Evolutionary conservation across 495 filamentous ascomycete species (phyloP).

Genomic region (Hamigera avellanea): DNA sequence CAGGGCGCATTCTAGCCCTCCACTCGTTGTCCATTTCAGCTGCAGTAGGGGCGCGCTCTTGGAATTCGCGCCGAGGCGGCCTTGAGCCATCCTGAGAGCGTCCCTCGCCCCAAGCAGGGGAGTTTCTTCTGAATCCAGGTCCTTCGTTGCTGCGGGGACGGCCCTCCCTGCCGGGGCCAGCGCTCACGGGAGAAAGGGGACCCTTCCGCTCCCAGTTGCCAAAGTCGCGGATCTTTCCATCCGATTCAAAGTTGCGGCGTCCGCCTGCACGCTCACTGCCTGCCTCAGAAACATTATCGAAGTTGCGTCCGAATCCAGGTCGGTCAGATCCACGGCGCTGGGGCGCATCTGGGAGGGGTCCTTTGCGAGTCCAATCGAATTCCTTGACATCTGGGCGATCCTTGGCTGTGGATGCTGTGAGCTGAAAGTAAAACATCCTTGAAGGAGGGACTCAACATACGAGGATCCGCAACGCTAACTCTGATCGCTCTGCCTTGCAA

Average conservation of each 20-base stretch:
- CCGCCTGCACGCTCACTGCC: conserved; percentile 39
- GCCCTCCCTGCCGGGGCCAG: conserved; percentile 49
- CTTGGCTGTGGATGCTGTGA: conserved; percentile 50
- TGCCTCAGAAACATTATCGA: conserved; percentile 40
- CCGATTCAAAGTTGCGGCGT: conserved; percentile 48
- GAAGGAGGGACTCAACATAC: conserved; percentile 41
- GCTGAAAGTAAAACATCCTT: conserved; percentile 8
- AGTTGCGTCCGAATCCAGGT: conserved; percentile 34
- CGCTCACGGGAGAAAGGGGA: conserved; percentile 63
- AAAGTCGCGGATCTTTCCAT: conserved; percentile 79
- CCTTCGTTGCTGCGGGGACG: conserved; percentile 58
- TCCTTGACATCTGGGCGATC: conserved; percentile 42
- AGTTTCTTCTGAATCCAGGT: conserved; percentile 46
- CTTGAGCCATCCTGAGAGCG: conserved; percentile 70
- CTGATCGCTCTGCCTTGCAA: conserved; percentile 82
- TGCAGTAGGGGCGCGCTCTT: conserved; percentile 69
- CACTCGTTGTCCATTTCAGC: conserved; percentile 81
- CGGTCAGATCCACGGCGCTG: conserved; percentile 38
- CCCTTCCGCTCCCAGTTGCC: conserved; percentile 93
- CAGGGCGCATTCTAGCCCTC: conserved; percentile 74
- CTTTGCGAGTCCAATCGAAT: conserved; percentile 78
- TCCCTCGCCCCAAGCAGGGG: conserved; percentile 81
- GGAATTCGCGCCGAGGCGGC: conserved; percentile 70
- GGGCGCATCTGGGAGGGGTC: conserved; percentile 68
- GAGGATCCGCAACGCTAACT: conserved; percentile 77